Evolutionary conservation across 1,284 basidiomycete species (phyloP).

Genomic region (Tylopilus orsonianus): DNA sequence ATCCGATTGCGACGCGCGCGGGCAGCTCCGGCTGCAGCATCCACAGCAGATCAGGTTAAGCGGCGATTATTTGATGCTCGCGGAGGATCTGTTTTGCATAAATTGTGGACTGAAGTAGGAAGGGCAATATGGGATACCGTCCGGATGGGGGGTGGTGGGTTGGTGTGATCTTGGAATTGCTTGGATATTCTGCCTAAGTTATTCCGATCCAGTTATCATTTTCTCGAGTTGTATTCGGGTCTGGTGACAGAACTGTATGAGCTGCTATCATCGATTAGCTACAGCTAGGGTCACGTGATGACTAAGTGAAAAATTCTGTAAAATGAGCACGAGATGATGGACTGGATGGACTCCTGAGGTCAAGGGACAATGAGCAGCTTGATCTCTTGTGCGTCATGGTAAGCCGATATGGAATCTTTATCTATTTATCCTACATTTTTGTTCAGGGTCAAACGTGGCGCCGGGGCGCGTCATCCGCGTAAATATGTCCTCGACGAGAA

Average conservation of each 20-base stretch:
- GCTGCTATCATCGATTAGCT: too few relatives aligned
- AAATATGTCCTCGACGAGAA: constrained; percentile 92
- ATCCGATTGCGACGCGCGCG: constrained; percentile 46
- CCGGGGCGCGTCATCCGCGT: constrained; percentile 72
- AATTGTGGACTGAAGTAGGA: constrained; percentile 55
- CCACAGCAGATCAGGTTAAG: constrained; percentile 58
- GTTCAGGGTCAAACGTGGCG: constrained; percentile 82
- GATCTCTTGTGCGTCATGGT: constrained; percentile 62
- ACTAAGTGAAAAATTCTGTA: constrained; percentile 10
- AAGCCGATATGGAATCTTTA: constrained; percentile 5
- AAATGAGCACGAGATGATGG: background rate
- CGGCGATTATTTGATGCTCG: constrained; percentile 46
- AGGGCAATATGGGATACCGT: constrained; percentile 64
- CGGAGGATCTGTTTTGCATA: constrained; percentile 40
- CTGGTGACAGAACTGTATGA: too few relatives aligned
- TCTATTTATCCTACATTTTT: background rate
- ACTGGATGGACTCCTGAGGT: background rate
- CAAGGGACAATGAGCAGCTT: constrained; percentile 61
- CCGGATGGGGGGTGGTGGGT: constrained; percentile 72
- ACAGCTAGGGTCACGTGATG: constrained; percentile 27
- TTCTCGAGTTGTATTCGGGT: background rate
- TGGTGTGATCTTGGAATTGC: constrained; percentile 43
- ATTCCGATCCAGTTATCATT: too few relatives aligned
- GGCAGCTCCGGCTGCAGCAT: constrained; percentile 25
- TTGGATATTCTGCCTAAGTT: constrained; percentile 9